Base-by-base conservation (phyloP, 306 rosid genomes). In the Oxytropis ochrocephala region DNA sequence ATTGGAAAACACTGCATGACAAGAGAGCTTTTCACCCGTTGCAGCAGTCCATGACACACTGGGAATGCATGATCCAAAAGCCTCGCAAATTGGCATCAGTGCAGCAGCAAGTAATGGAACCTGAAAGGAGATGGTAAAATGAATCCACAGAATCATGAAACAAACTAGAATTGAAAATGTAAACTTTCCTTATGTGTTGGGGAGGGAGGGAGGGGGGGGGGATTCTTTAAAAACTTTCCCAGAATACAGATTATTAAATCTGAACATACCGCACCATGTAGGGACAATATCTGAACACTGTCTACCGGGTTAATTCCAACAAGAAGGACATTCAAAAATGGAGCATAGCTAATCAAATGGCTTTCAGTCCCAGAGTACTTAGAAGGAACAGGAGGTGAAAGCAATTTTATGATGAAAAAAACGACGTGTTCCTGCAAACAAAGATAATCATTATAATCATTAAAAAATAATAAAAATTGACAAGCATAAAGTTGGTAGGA, bases 21-120 rank as follows among this genome's bases (percentile, higher is more conserved):
- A 88, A 61, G 90, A 85, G 39, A 88, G 78, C 75, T 91, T 86
- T 77, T 94, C 97, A 78, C 97, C 96, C 3, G 85, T 67, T 52
- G 82, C 57, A 38, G 82, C 67, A 42, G 75, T 84, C 95, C 99
- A 89, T 16, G 94, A 75, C 76, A 82, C 69, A 55, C 79, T 80
- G 9, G 99, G 99, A 73, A 87, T 83, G 75, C 89, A 88, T 49
- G 99, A 87, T 36, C 99, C 99, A 51, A 94, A 94, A 68, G 87
- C 96, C 81, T 94, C 99, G 39, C 99, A 94, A 78, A 94, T 85
- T 68, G 99, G 97, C 99, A 94, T 91, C 75, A 94, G 70, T 13
- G 94, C 87, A 83, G 89, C 84, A 32, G 94, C 99, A 63, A 94
- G 99, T 67, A 87, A 89, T 35, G 99, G 97, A 69, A 87, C 91